Evolutionary conservation across 1,139 yeast species (phyloP).

Genomic region (Hemisphaericaspora xylanilytica): DNA sequence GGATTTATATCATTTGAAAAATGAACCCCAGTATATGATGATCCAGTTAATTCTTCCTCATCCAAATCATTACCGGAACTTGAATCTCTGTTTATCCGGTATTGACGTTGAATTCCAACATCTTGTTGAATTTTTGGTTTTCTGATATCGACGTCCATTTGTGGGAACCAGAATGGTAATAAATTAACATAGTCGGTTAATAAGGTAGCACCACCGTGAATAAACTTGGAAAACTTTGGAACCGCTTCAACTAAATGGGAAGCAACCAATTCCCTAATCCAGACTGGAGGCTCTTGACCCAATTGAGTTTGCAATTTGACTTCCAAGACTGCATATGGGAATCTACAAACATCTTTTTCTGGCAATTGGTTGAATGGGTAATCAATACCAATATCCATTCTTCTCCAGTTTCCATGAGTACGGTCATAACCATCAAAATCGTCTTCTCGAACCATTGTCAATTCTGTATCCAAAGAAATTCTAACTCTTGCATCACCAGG

Average conservation of each 20-base stretch:
- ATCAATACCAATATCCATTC: slow-evolving; percentile 97
- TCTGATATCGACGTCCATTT: slow-evolving; percentile 92
- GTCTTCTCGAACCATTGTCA: slow-evolving; percentile 95
- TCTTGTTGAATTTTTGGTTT: slow-evolving; percentile 74
- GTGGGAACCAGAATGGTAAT: slow-evolving; percentile 98
- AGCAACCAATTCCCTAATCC: slow-evolving; percentile 90
- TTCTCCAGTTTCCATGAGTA: slow-evolving; percentile 92
- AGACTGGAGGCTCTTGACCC: slow-evolving; percentile 97
- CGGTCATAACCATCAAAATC: slow-evolving; percentile 91
- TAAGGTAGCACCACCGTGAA: slow-evolving; percentile 90
- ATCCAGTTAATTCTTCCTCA: slow-evolving; percentile 44
- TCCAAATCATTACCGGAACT: slow-evolving; percentile 51
- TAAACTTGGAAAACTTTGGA: slow-evolving; percentile 94
- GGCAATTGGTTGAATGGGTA: slow-evolving; percentile 88
- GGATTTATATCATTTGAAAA: slow-evolving; percentile 49
- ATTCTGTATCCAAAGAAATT: slow-evolving; percentile 93
- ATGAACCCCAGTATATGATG: slow-evolving; percentile 42
- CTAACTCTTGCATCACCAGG: slow-evolving; percentile 99
- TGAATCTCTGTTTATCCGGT: slow-evolving; percentile 23
- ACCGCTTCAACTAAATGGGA: slow-evolving; percentile 97
- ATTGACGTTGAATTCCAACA: slow-evolving; percentile 50
- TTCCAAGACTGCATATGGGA: slow-evolving; percentile 96
- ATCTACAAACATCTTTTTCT: slow-evolving; percentile 81
- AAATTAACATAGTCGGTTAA: slow-evolving; percentile 77
- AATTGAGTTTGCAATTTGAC: slow-evolving; percentile 95